These are phyloP conservation scores for Chlorella sorokiniana DNA, from an alignment of 139 green algal species.

Conservation along the genomic window DNA sequence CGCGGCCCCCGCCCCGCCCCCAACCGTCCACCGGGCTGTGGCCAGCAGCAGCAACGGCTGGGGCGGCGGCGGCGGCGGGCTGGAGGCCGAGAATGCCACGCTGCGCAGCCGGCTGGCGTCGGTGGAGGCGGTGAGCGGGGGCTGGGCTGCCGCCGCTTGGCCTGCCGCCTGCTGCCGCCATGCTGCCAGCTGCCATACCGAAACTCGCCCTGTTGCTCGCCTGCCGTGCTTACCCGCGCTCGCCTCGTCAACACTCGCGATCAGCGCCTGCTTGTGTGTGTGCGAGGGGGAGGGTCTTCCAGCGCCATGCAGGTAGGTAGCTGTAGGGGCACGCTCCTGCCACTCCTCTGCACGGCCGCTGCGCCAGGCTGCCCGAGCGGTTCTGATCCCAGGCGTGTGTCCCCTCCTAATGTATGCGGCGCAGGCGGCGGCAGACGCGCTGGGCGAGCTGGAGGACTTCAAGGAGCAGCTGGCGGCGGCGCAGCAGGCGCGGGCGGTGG, in stretches of 20 bases:
- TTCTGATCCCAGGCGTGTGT: neutral
- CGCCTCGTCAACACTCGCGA: too few species aligned
- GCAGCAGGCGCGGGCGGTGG: slow-evolving; percentile 3
- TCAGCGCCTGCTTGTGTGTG: too few species aligned
- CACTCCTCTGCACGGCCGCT: neutral
- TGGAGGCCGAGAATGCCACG: neutral
- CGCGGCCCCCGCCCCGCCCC: neutral
- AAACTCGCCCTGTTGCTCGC: too few species aligned
- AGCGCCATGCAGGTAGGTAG: too few species aligned
- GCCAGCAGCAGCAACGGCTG: neutral
- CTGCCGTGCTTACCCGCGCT: too few species aligned
- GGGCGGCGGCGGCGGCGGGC: neutral
- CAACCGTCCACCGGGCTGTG: neutral
- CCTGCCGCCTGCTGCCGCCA: too few species aligned
- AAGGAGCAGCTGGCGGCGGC: slow-evolving; percentile 41
- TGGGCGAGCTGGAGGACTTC: slow-evolving; percentile 48
- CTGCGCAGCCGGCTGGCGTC: slow-evolving; percentile 23
- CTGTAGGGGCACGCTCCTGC: too few species aligned
- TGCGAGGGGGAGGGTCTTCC: too few species aligned
- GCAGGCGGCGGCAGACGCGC: slow-evolving; percentile 45
- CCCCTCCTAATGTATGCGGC: neutral
- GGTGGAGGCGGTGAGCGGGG: slow-evolving; percentile 11
- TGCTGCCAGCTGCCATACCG: too few species aligned
- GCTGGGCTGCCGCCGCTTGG: too few species aligned
- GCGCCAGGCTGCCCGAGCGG: neutral